Evolutionary conservation across 139 green algal species (phyloP), one percentile per base, ranked within the genome.

Genomic region (Spirogloea muscicola): DNA sequence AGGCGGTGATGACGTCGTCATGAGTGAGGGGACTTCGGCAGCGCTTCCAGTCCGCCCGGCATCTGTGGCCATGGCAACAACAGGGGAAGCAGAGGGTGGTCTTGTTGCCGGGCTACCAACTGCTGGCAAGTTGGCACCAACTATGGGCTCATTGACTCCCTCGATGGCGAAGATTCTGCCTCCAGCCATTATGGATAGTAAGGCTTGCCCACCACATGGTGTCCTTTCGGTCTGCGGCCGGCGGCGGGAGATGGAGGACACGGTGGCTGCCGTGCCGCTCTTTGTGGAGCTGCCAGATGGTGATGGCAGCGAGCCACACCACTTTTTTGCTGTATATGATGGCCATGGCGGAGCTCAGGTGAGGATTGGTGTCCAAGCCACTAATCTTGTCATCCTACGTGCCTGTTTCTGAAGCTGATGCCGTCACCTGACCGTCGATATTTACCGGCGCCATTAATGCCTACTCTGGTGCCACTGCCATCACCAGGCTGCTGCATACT

Each of bases 321-420:
- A 79, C 40, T 72, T 79, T 13, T 79, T 74, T 48, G 70, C 59
- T 36, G 70, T 79, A 29, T 79, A 72, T 25, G 72, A 80, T 51
- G 72, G 72, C 36, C 62, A 80, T 49, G 72, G 72, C 43, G 62
- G 72, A 61, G 33, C 37, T 2, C 72, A 77, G 61, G 71, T 77
- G 60, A 66, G 36, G 18, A 3, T 4, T 18, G 4, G 18, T 58
- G 65, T 71, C 2, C 44, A 21, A 66, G 7, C 25, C 25, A 21
- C 0, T 51, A 0, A 10, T 18, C 51, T 25, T 61, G 6, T 25
- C 16, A 38, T 25, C 6, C 51, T 59, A 9, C 16, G 9, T 69
- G 25, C 60, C 16, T 69, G 9, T 13, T 64, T 64, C 29, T 13
- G n/a, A n/a, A n/a, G n/a, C n/a, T n/a, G n/a, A n/a, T n/a, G n/a